Evolutionary conservation across 768 basidiomycete species (phyloP).

Genomic region (Pleurotus cornucopiae): DNA sequence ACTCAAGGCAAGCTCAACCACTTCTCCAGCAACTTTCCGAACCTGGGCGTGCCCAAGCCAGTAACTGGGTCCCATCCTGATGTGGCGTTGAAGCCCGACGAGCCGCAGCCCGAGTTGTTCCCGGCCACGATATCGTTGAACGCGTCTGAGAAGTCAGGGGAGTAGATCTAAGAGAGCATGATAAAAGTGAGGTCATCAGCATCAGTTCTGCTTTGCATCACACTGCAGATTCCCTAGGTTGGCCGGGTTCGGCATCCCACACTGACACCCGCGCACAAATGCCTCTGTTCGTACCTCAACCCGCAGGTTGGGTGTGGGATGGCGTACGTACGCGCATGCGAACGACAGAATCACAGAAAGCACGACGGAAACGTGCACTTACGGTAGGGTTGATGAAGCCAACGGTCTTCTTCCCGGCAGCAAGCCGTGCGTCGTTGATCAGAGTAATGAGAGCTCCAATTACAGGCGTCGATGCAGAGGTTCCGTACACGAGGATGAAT

Average conservation of each 20-base stretch:
- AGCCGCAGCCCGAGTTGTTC: conserved; percentile 40
- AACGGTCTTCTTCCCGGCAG: conserved; percentile 33
- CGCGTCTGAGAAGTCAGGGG: conserved; percentile 30
- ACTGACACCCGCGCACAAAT: too few species aligned
- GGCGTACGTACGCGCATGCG: not conserved
- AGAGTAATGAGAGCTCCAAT: conserved; percentile 45
- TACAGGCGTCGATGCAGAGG: conserved; percentile 45
- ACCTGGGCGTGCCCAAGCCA: conserved; percentile 47
- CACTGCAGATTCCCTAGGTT: not conserved
- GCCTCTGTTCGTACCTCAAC: too few species aligned
- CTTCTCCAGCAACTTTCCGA: conserved; percentile 26
- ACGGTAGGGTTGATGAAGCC: conserved; percentile 46
- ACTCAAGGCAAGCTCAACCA: conserved; percentile 27
- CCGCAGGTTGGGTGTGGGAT: too few species aligned
- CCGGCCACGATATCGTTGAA: conserved; percentile 48
- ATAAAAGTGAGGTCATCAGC: not conserved
- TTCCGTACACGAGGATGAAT: conserved; percentile 40
- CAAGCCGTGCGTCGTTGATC: conserved; percentile 49
- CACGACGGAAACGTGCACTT: conserved; percentile 11
- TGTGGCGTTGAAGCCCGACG: conserved; percentile 28
- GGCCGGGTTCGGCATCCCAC: too few species aligned
- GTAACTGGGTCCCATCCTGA: conserved; percentile 42
- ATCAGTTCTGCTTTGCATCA: not conserved
- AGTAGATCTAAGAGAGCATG: conserved; percentile 34
- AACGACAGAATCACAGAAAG: not conserved